These are phyloP conservation scores for Paecilomyces fulvus DNA, from an alignment of 2,329 filamentous ascomycete species.

Conservation along the genomic window DNA sequence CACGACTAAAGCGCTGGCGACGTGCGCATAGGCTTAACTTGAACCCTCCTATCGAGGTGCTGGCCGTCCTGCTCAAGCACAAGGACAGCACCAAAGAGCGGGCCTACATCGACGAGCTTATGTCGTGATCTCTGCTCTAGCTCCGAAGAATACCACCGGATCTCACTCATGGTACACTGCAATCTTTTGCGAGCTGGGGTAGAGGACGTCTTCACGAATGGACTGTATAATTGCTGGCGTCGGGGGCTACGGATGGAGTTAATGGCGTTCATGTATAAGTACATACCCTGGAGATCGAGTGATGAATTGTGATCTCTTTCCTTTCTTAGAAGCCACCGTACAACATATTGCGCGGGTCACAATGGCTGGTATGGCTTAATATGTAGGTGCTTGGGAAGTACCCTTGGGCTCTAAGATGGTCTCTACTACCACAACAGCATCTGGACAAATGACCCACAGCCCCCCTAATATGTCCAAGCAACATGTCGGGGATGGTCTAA, in stretches of 20 bases:
- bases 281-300: background rate
- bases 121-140: slow-evolving; percentile 18
- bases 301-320: background rate
- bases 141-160: background rate
- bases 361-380: background rate
- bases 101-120: slow-evolving; percentile 51
- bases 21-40: slow-evolving; percentile 74
- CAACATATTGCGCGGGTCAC: background rate
- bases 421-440: background rate
- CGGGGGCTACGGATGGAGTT: background rate
- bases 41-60: slow-evolving; percentile 80
- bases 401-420: background rate
- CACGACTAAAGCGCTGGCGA: slow-evolving; percentile 76
- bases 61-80: slow-evolving; percentile 68
- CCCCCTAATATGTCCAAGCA: background rate
- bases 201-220: background rate
- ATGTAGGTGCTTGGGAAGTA: background rate
- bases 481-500: background rate
- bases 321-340: background rate
- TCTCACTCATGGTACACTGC: background rate
- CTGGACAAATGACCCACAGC: background rate
- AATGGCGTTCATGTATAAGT: background rate
- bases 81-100: slow-evolving; percentile 43
- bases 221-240: background rate
- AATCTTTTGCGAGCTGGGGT: background rate